Conservation (phyloP, 257 asterid genomes). For the Ilex aquifolium region DNA sequence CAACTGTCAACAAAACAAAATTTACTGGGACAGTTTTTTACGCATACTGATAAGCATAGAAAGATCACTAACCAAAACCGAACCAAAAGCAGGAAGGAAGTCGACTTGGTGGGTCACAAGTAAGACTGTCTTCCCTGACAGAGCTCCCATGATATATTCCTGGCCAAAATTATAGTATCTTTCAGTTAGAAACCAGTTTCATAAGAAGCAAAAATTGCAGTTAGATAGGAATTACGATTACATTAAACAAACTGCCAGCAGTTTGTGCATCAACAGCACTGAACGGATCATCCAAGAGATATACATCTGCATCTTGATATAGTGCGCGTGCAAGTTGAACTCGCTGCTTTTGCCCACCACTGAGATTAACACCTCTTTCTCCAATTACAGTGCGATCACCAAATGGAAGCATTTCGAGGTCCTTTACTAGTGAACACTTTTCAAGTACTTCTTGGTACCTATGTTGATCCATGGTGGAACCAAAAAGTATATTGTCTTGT, state of each 20-base stretch:
- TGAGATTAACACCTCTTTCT: conserved; percentile 40
- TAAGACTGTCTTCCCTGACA: neutral
- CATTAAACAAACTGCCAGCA: conserved; percentile 27
- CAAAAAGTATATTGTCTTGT: conserved; percentile 29
- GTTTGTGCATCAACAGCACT: conserved; percentile 46
- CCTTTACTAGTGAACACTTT: conserved; percentile 27
- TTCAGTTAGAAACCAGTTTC: neutral
- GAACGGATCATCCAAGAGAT: conserved; percentile 39
- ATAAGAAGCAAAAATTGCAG: neutral
- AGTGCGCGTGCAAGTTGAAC: conserved; percentile 44
- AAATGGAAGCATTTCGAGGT: conserved; percentile 28
- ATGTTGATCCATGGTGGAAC: conserved; percentile 19
- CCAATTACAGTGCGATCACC: conserved; percentile 32
- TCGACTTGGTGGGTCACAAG: conserved; percentile 4
- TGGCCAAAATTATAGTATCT: neutral
- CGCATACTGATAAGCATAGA: neutral
- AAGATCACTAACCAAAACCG: neutral
- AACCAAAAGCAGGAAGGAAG: conserved; percentile 2
- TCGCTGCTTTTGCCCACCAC: conserved; percentile 45
- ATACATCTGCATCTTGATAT: conserved; percentile 31
- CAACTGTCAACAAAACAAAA: conserved; percentile 36
- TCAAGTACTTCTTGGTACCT: conserved; percentile 30
- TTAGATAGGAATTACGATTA: neutral
- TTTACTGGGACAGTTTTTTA: too few species aligned
- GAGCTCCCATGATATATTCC: neutral